Conservation (phyloP, 164 flowering plant species). For the Chloranthus sessilifolius region DNA sequence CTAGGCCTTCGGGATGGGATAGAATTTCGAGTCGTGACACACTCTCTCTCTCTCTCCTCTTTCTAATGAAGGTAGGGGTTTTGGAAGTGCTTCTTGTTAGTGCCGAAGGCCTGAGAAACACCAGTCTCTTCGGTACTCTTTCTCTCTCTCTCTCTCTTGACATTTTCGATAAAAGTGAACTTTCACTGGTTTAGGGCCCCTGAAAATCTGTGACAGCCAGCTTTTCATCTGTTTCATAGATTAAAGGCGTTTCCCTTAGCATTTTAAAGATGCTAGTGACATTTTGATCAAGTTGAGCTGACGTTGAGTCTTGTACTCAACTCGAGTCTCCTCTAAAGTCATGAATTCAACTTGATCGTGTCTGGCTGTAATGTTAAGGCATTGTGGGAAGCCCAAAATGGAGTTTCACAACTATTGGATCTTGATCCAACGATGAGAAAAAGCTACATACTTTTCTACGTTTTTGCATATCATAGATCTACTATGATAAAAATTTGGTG, state of each 20-base stretch:
- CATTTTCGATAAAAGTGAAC: too few species aligned
- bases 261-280: not conserved
- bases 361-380: too few species aligned
- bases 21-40: not conserved
- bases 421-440: too few species aligned
- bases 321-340: too few species aligned
- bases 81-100: slow-evolving; percentile 8
- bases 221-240: not conserved
- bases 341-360: too few species aligned
- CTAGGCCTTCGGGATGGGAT: too few species aligned
- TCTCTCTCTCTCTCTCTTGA: slow-evolving; percentile 6
- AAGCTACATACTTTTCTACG: too few species aligned
- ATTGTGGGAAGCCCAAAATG: too few species aligned
- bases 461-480: too few species aligned
- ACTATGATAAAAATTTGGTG: too few species aligned
- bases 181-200: not conserved
- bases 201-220: not conserved
- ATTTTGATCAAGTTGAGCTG: not conserved
- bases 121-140: slow-evolving; percentile 2
- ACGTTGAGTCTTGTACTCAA: too few species aligned
- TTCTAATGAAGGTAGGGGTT: not conserved
- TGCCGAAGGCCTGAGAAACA: slow-evolving; percentile 8
- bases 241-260: not conserved
- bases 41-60: slow-evolving; percentile 1
- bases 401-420: too few species aligned